Evolutionary conservation across 129 eudicot genomes (phyloP).

Genomic region (Centaurea solstitialis): DNA sequence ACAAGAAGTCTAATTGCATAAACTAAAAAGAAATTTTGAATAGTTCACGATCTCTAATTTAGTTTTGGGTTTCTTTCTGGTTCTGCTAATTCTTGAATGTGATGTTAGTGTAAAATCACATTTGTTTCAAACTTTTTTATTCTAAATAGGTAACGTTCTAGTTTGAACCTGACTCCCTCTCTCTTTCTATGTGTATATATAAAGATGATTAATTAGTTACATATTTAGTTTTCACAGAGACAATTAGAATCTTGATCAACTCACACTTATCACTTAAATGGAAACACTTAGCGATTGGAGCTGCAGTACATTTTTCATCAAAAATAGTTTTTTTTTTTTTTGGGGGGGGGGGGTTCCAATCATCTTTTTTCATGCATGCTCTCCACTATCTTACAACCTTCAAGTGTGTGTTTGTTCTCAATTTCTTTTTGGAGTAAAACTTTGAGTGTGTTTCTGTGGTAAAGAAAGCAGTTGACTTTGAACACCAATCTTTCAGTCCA

Average conservation of each 20-base stretch:
- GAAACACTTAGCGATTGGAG: no score
- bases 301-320: neutral
- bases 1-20: neutral
- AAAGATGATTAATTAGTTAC: neutral
- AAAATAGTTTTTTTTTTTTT: neutral
- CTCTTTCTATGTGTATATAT: no score
- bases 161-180: no score
- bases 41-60: no score
- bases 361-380: conserved; percentile 40
- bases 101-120: no score
- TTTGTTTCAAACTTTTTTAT: no score
- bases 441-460: conserved; percentile 35
- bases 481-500: neutral
- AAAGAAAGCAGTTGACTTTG: conserved; percentile 39
- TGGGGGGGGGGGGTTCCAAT: conserved; percentile 34
- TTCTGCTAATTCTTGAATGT: neutral
- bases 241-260: no score
- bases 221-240: neutral
- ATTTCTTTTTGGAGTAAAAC: conserved; percentile 28
- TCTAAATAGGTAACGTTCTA: no score
- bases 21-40: neutral
- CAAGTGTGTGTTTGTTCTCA: conserved; percentile 29
- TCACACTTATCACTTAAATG: no score
- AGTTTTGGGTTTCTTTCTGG: neutral
- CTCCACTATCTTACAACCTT: conserved; percentile 33